phyloP scores from a whole-genome alignment of 1,284 basidiomycete species.

The Mycosarcoma mackinlayi region DNA sequence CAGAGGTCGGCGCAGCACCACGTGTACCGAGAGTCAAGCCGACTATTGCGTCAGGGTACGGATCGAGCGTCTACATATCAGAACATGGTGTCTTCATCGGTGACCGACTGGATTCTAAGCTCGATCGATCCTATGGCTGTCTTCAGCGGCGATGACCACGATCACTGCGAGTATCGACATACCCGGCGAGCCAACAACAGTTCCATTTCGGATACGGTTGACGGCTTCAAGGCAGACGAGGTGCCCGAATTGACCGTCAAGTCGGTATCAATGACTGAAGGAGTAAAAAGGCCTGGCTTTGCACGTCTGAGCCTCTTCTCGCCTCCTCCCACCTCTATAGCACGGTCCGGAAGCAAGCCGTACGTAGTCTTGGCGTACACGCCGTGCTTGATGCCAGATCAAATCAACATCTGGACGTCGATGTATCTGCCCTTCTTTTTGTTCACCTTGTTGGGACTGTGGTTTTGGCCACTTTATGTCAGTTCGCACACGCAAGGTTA shows the following conservation, averaged over 20 bases:
- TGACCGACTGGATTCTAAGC: constrained; percentile 48
- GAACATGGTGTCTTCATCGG: constrained; percentile 47
- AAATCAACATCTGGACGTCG: constrained; percentile 54
- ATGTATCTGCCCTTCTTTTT: constrained; percentile 48
- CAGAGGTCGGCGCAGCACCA: constrained; percentile 33
- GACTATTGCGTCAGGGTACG: constrained; percentile 50
- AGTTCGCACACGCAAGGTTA: constrained; percentile 9
- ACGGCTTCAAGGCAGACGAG: constrained; percentile 32
- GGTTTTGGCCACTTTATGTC: constrained; percentile 17
- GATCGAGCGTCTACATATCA: constrained; percentile 56
- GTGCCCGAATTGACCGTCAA: constrained; percentile 61
- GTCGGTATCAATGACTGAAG: constrained; percentile 60
- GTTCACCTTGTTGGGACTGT: constrained; percentile 18
- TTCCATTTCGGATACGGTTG: neutral
- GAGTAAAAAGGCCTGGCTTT: constrained; percentile 55
- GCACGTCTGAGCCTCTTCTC: constrained; percentile 49
- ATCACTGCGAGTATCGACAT: constrained; percentile 61
- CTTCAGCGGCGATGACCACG: constrained; percentile 63
- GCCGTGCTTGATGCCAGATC: constrained; percentile 58
- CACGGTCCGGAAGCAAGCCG: neutral
- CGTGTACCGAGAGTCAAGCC: constrained; percentile 41
- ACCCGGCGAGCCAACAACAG: constrained; percentile 1
- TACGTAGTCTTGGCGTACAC: constrained; percentile 34
- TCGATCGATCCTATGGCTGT: constrained; percentile 45
- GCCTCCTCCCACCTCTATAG: neutral